Base-by-base conservation (phyloP, 176 grass and related monocot species). In the Olyra latifolia region DNA sequence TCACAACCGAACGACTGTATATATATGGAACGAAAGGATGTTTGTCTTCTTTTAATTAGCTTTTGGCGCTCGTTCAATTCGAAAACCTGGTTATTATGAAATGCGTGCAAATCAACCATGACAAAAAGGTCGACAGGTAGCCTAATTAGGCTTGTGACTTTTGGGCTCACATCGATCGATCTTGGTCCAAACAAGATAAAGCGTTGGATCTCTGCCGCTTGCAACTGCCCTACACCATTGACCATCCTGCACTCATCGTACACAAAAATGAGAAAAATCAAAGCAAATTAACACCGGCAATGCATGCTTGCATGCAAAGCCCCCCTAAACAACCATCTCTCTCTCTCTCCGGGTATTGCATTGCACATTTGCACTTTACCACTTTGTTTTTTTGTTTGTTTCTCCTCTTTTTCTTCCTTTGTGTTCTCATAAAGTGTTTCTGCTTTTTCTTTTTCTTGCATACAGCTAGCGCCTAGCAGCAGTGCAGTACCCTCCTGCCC, bases 1-100 rank as follows among this genome's bases (percentile, higher is more conserved):
- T 71, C 44, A 30, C 44, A 27, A 11, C 25, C 1, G 24, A 49
- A 71, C 19, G 44, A 10, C 44, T 27, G 1, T 29, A n/a, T n/a
- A n/a, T n/a, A n/a, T n/a, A 35, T 4, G 68, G 49, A 29, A 71
- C 23, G 68, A 71, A 25, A 70, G 43, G 68, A 29, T 71, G 68
- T 50, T 50, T 50, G 25, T 20, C 69, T 50, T 47, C 45, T 29
- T 71, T 50, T 20, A 46, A 22, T 50, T 20, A 46, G 42, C 42
- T 27, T 17, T 4, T 27, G 22, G 22, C 20, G 25, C 16, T 69
- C 16, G 12, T 69, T 47, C 8, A 8, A 4, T 20, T 35, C 32
- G 32, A 35, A 35, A 4, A 35, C 32, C 32, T 1, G 32, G 5
- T 35, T 35, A 35, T 35, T 35, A 35, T 35, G 13, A 47, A 69